phyloP scores from a whole-genome alignment of 2,329 filamentous ascomycete species.

The Colletotrichum incanum region DNA sequence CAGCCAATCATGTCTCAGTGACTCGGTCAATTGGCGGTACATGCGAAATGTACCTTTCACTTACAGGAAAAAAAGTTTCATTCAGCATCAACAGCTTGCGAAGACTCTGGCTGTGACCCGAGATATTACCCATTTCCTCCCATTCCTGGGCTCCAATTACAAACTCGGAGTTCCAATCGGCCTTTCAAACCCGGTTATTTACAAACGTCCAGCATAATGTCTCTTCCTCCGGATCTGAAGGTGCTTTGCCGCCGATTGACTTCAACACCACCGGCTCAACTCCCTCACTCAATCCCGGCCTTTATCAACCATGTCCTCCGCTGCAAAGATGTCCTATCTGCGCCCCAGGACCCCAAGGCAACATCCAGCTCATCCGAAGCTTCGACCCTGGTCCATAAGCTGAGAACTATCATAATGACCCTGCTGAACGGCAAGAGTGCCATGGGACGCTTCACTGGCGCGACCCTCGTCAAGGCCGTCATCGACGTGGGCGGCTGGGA shows the following conservation, averaged over 20 bases:
- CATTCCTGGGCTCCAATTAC: neutral
- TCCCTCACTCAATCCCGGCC: slow-evolving; percentile 80
- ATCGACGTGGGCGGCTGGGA: slow-evolving; percentile 91
- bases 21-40: neutral
- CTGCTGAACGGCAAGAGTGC: slow-evolving; percentile 83
- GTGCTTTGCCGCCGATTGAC: slow-evolving; percentile 80
- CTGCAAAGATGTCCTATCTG: slow-evolving; percentile 74
- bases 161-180: neutral
- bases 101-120: slow-evolving; percentile 15
- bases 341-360: slow-evolving; percentile 71
- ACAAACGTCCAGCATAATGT: slow-evolving; percentile 46
- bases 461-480: slow-evolving; percentile 84
- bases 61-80: slow-evolving; percentile 43
- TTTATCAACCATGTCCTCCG: slow-evolving; percentile 74
- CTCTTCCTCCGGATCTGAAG: slow-evolving; percentile 71
- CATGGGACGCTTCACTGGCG: slow-evolving; percentile 83
- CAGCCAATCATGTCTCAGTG: slow-evolving; percentile 17
- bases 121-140: slow-evolving; percentile 15
- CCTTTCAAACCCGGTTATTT: neutral
- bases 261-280: slow-evolving; percentile 78
- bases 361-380: slow-evolving; percentile 76
- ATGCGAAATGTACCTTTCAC: slow-evolving; percentile 38
- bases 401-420: slow-evolving; percentile 83
- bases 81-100: slow-evolving; percentile 34
- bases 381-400: slow-evolving; percentile 82